A percentile compares a stretch with the other conserved stretches of the same genome.
Conservation (phyloP, 495 filamentous ascomycete species). For the Sabuloglossum arenarium region DNA sequence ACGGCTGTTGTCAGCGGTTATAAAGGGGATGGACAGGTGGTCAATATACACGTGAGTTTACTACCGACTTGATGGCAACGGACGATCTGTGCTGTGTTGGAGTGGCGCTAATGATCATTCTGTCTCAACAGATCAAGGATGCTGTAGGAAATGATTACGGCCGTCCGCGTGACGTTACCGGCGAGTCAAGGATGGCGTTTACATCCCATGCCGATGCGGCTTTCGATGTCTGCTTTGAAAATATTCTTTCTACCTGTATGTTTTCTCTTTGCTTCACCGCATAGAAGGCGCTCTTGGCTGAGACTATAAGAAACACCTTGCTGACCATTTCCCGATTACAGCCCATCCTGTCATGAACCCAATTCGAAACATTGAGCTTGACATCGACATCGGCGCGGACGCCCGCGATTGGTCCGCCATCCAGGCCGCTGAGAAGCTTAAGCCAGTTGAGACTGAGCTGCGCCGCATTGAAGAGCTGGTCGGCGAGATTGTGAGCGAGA, state of each 20-base stretch:
- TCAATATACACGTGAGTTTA: constrained; percentile 83
- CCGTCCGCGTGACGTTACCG: constrained; percentile 70
- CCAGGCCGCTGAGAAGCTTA: constrained; percentile 91
- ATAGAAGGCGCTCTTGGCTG: neutral
- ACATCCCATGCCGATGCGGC: constrained; percentile 85
- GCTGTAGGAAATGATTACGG: constrained; percentile 90
- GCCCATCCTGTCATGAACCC: constrained; percentile 29
- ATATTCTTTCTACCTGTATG: constrained; percentile 48
- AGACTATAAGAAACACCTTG: neutral
- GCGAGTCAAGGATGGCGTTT: constrained; percentile 84
- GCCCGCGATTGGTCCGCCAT: constrained; percentile 96
- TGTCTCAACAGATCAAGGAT: constrained; percentile 56
- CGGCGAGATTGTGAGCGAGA: constrained; percentile 59
- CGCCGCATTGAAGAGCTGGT: constrained; percentile 81
- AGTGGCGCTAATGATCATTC: neutral
- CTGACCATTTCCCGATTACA: constrained; percentile 3
- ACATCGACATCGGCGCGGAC: constrained; percentile 96
- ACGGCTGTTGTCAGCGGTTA: constrained; percentile 69
- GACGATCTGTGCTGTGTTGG: neutral
- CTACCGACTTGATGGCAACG: neutral
- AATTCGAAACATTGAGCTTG: constrained; percentile 68
- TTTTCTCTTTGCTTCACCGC: constrained; percentile 6
- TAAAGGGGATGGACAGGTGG: constrained; percentile 77
- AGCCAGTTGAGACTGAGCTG: constrained; percentile 90
- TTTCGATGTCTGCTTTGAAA: constrained; percentile 97